Evolutionary conservation across 2,329 filamentous ascomycete genomes (phyloP).

Genomic region (Pseudocercospora eumusae): DNA sequence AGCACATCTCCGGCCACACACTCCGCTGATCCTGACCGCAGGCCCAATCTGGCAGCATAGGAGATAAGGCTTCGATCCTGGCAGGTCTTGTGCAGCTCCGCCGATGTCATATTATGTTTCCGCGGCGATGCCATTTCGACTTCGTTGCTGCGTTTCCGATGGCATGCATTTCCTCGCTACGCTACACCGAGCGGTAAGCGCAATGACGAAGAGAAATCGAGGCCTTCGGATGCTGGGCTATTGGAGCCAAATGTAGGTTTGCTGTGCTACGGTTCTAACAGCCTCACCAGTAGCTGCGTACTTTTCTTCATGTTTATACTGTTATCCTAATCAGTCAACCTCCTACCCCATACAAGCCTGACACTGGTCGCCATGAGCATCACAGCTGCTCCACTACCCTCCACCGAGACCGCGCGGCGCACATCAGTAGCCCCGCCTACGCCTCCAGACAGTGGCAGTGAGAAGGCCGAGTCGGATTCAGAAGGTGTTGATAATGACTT

Average conservation of each 20-base stretch:
- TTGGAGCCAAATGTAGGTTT: not conserved
- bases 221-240: not conserved
- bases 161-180: constrained; percentile 22
- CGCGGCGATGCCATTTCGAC: constrained; percentile 18
- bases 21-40: not conserved
- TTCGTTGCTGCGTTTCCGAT: constrained; percentile 14
- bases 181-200: constrained; percentile 5
- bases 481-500: constrained; percentile 59
- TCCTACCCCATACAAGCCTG: not conserved
- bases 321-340: not conserved
- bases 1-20: constrained; percentile 17
- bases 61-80: constrained; percentile 18
- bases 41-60: constrained; percentile 5
- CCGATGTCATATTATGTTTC: constrained; percentile 18
- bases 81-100: not conserved
- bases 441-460: constrained; percentile 41
- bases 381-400: constrained; percentile 3
- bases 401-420: constrained; percentile 28
- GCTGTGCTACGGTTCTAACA: not conserved
- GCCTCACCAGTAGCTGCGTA: constrained; percentile 9
- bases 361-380: not conserved
- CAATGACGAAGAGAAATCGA: constrained; percentile 12
- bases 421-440: constrained; percentile 33
- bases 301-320: not conserved
- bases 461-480: constrained; percentile 39